Evolutionary conservation across 2,329 filamentous ascomycete genomes (phyloP).

Genomic region (Xylaria multiplex): DNA sequence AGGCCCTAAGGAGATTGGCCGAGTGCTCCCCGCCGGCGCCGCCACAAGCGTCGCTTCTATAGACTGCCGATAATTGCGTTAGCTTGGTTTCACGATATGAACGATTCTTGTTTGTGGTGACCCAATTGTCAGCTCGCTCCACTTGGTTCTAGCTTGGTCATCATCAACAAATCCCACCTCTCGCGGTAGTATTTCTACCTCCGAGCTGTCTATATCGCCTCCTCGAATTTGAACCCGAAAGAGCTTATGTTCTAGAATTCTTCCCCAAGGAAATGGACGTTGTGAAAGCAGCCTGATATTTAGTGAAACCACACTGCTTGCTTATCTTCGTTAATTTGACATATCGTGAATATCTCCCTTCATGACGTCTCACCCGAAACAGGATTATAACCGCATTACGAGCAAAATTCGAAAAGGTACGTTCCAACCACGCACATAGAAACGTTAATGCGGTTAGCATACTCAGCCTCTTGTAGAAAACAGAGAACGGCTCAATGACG

Average conservation of each 20-base stretch:
- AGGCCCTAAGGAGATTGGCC: constrained; percentile 42
- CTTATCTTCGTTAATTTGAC: neutral
- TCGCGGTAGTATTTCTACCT: neutral
- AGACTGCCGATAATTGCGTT: constrained; percentile 39
- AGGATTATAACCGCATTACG: constrained; percentile 40
- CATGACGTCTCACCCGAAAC: constrained; percentile 39
- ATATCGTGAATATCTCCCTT: constrained; percentile 41
- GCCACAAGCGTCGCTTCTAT: constrained; percentile 44
- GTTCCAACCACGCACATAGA: constrained; percentile 42
- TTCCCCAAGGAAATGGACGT: neutral
- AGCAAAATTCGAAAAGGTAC: constrained; percentile 44
- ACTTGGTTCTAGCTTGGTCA: neutral
- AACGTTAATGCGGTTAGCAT: constrained; percentile 41
- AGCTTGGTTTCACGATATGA: constrained; percentile 42
- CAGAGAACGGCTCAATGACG: constrained; percentile 40
- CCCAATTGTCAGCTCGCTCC: neutral
- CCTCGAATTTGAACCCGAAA: neutral
- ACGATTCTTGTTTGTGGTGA: constrained; percentile 32
- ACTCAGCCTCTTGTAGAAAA: constrained; percentile 44
- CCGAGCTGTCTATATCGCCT: neutral
- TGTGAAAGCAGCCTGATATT: neutral
- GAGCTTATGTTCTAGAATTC: neutral
- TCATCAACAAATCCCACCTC: neutral
- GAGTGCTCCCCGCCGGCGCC: constrained; percentile 40
- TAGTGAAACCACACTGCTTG: constrained; percentile 1